Percentiles rank a stretch among this genome's conserved stretches.
These are phyloP conservation scores for Vinca minor DNA, from an alignment of 257 asterid genomes.

Conservation along the genomic window DNA sequence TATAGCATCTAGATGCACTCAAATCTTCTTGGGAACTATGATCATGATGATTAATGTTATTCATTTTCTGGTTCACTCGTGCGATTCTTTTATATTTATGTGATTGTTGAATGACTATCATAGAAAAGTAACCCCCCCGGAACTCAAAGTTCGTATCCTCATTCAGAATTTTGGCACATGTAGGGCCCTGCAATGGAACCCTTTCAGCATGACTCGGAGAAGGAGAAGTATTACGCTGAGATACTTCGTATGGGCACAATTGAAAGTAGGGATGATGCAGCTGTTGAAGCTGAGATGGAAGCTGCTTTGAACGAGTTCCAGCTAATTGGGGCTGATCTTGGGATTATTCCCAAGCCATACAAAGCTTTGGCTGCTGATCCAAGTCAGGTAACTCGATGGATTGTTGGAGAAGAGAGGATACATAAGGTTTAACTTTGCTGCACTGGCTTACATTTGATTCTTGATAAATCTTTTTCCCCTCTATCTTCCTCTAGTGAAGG, in stretches of 20 bases:
- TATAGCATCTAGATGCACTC: too few relatives aligned
- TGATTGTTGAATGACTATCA: background rate
- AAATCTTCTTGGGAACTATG: too few relatives aligned
- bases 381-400: constrained; percentile 89
- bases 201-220: constrained; percentile 57
- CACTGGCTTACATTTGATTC: too few relatives aligned
- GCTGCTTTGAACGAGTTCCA: constrained; percentile 46
- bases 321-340: constrained; percentile 59
- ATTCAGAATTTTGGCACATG: constrained; percentile 11
- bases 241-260: constrained; percentile 46
- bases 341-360: constrained; percentile 78
- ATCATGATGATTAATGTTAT: too few relatives aligned
- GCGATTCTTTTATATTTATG: background rate
- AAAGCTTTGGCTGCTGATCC: constrained; percentile 65
- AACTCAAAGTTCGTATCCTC: background rate
- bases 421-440: constrained; percentile 23
- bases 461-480: background rate
- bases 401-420: constrained; percentile 72
- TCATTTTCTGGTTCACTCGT: background rate
- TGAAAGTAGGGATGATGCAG: constrained; percentile 50
- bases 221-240: constrained; percentile 60
- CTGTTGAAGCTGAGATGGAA: constrained; percentile 71
- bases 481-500: background rate
- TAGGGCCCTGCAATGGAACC: constrained; percentile 90
- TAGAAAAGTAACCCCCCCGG: background rate